These are phyloP conservation scores for Arabidopsis suecica DNA, from an alignment of 345 rosid species.

Conservation along the genomic window DNA sequence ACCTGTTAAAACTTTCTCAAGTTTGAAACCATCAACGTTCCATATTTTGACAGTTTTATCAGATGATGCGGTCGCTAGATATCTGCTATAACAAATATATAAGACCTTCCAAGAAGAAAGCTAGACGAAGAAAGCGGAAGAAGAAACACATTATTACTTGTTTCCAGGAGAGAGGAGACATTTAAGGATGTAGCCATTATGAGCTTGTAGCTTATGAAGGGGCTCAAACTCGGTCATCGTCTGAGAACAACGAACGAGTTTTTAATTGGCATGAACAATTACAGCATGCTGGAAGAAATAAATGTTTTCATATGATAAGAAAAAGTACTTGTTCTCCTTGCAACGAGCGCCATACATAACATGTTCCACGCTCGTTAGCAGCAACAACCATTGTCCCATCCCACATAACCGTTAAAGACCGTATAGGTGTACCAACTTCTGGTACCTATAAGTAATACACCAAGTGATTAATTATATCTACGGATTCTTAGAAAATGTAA, in stretches of 20 bases:
- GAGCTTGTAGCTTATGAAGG: constrained; percentile 95
- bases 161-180: constrained; percentile 92
- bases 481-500: neutral
- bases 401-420: constrained; percentile 95
- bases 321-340: constrained; percentile 72
- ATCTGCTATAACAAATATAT: constrained; percentile 51
- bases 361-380: constrained; percentile 90
- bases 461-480: neutral
- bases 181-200: constrained; percentile 82
- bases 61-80: constrained; percentile 95
- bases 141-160: constrained; percentile 55
- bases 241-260: constrained; percentile 38
- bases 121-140: neutral
- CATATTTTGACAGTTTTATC: constrained; percentile 95
- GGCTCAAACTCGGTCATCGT: constrained; percentile 96
- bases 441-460: constrained; percentile 35
- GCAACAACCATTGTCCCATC: constrained; percentile 97
- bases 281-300: neutral
- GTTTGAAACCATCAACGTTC: constrained; percentile 93
- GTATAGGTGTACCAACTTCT: constrained; percentile 90
- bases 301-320: neutral
- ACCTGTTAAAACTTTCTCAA: constrained; percentile 87
- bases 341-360: constrained; percentile 92
- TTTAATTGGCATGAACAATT: constrained; percentile 5
- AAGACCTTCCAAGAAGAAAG: constrained; percentile 6